These are phyloP conservation scores for Colletotrichum sp. DNA, from an alignment of 2,329 filamentous ascomycete species.

Conservation along the genomic window DNA sequence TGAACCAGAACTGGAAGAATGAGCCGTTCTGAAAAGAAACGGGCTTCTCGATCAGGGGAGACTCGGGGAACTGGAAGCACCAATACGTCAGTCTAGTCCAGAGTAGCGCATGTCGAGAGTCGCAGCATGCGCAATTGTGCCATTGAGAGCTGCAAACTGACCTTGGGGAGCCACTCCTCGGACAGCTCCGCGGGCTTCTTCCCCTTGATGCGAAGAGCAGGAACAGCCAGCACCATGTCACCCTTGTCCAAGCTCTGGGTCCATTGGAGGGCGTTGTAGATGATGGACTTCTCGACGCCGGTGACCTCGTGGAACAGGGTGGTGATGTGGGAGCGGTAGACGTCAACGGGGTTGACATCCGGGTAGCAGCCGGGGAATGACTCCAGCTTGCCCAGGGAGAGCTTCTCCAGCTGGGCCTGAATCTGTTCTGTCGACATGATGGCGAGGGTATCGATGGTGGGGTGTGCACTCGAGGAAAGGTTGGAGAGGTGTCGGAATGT, in stretches of 20 bases:
- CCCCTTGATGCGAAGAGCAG: slow-evolving; percentile 79
- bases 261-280: slow-evolving; percentile 80
- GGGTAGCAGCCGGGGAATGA: slow-evolving; percentile 65
- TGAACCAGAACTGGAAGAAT: slow-evolving; percentile 83
- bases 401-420: slow-evolving; percentile 35
- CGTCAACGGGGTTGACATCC: slow-evolving; percentile 75
- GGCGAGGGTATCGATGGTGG: neutral
- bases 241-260: slow-evolving; percentile 81
- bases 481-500: neutral
- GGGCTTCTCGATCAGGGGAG: slow-evolving; percentile 74
- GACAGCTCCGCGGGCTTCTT: slow-evolving; percentile 68
- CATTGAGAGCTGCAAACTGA: slow-evolving; percentile 28
- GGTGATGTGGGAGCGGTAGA: slow-evolving; percentile 80
- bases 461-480: neutral
- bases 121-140: neutral
- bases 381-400: slow-evolving; percentile 37
- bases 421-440: slow-evolving; percentile 32
- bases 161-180: slow-evolving; percentile 65
- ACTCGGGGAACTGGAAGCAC: slow-evolving; percentile 69
- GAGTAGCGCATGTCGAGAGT: neutral
- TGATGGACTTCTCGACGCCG: slow-evolving; percentile 70
- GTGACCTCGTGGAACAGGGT: slow-evolving; percentile 70
- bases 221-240: slow-evolving; percentile 78
- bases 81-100: neutral
- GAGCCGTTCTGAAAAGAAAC: slow-evolving; percentile 58